These are phyloP conservation scores for Rubia yunnanensis DNA, from an alignment of 257 asterid genomes.

Conservation along the genomic window DNA sequence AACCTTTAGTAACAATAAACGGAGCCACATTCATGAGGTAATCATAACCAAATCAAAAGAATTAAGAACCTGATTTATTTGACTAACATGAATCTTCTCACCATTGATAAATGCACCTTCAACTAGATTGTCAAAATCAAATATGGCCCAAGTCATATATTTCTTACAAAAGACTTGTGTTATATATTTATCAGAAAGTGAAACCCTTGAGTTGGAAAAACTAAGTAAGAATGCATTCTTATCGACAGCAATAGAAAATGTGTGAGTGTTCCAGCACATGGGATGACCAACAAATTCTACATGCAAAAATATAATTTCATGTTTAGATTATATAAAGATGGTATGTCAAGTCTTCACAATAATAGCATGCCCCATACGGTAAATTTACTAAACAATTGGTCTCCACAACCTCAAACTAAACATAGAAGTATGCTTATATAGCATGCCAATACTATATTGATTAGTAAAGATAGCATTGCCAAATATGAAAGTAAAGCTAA, in stretches of 20 bases:
- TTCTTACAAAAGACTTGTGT: background rate
- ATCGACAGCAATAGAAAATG: slow-evolving; percentile 96
- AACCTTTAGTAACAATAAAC: slow-evolving; percentile 34
- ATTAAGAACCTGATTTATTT: slow-evolving; percentile 61
- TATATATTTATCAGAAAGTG: slow-evolving; percentile 2
- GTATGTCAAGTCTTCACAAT: background rate
- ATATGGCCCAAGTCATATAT: slow-evolving; percentile 3
- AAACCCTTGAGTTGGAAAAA: background rate
- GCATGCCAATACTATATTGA: background rate
- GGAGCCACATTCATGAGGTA: slow-evolving; percentile 1
- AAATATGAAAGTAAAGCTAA: too few species aligned
- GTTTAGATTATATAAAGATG: background rate
- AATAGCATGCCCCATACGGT: background rate
- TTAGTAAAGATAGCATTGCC: slow-evolving; percentile 32
- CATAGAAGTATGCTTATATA: too few species aligned
- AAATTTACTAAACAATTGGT: background rate
- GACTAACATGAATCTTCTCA: slow-evolving; percentile 64
- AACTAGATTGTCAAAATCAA: slow-evolving; percentile 38
- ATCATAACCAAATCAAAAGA: slow-evolving; percentile 57
- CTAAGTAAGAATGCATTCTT: slow-evolving; percentile 6
- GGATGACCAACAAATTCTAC: slow-evolving; percentile 99
- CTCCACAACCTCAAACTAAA: background rate
- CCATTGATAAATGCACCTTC: slow-evolving; percentile 92
- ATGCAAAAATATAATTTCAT: slow-evolving; percentile 29
- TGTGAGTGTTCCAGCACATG: slow-evolving; percentile 92